phyloP scores from a whole-genome alignment of 139 green algal genomes.

The Desmodesmus armatus region DNA sequence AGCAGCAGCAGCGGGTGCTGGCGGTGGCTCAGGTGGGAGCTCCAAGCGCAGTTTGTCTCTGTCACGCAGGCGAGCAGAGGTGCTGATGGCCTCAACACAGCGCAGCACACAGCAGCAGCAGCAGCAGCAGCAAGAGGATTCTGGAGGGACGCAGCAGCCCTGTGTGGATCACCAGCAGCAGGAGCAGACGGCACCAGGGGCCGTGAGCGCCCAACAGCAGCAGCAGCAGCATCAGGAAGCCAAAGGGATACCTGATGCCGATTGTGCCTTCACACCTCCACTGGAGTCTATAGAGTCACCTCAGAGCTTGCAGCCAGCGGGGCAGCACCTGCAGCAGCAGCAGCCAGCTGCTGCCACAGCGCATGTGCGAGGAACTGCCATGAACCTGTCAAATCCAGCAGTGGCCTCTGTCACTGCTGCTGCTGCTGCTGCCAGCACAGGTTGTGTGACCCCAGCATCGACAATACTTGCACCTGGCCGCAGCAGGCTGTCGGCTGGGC shows the following conservation, averaged over 20 bases:
- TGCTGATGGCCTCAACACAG: too few species aligned
- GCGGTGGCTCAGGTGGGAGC: neutral
- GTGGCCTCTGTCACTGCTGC: neutral
- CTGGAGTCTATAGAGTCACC: too few species aligned
- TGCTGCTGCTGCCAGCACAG: neutral
- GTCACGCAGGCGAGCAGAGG: neutral
- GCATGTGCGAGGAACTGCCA: neutral
- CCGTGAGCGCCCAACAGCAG: neutral
- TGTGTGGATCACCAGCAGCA: conserved; percentile 29
- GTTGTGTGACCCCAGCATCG: neutral
- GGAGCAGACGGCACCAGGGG: neutral
- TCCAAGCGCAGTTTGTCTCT: neutral
- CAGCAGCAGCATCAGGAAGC: neutral
- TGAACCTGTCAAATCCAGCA: neutral
- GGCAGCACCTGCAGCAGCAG: neutral
- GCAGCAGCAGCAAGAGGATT: neutral
- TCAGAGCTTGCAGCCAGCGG: too few species aligned
- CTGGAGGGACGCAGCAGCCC: neutral
- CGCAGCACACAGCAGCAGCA: neutral
- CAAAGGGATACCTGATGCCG: neutral
- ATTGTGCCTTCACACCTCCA: too few species aligned
- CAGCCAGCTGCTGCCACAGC: neutral
- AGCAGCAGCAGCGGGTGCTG: too few species aligned
- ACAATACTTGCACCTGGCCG: neutral
- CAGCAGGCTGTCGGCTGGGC: neutral